phyloP scores from a whole-genome alignment of 2,329 filamentous ascomycete genomes.

The Blumeria graminis region DNA sequence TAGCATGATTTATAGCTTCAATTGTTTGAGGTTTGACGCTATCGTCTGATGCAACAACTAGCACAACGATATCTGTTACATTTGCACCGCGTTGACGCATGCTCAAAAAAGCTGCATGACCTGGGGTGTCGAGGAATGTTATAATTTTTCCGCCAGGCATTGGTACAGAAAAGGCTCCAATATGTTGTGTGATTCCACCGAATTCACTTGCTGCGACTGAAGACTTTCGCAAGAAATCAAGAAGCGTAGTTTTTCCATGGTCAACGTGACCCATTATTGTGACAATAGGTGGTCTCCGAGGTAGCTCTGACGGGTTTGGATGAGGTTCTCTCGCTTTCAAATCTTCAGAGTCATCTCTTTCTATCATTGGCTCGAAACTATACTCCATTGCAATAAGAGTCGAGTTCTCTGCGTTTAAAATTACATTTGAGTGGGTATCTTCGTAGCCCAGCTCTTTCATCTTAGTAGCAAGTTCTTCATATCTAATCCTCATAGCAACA shows the following conservation, averaged over 20 bases:
- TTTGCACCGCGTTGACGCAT: slow-evolving; percentile 93
- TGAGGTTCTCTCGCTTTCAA: slow-evolving; percentile 43
- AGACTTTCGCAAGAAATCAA: slow-evolving; percentile 82
- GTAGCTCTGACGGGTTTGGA: slow-evolving; percentile 42
- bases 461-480: slow-evolving; percentile 46
- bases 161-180: slow-evolving; percentile 83
- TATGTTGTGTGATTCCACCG: slow-evolving; percentile 94
- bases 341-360: slow-evolving; percentile 41
- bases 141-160: slow-evolving; percentile 73
- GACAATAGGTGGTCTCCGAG: slow-evolving; percentile 67
- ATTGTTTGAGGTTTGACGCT: slow-evolving; percentile 94
- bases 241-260: slow-evolving; percentile 88
- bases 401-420: slow-evolving; percentile 77
- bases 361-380: slow-evolving; percentile 65
- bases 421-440: slow-evolving; percentile 54
- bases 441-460: slow-evolving; percentile 78
- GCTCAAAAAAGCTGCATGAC: slow-evolving; percentile 80
- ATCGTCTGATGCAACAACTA: slow-evolving; percentile 91
- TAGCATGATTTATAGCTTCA: slow-evolving; percentile 87
- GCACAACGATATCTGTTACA: slow-evolving; percentile 86
- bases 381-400: slow-evolving; percentile 80
- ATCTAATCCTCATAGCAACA: slow-evolving; percentile 43
- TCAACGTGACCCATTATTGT: slow-evolving; percentile 99
- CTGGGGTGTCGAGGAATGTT: slow-evolving; percentile 90
- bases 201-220: slow-evolving; percentile 81